Conservation (phyloP, 345 rosid species). For the Angophora floribunda region DNA sequence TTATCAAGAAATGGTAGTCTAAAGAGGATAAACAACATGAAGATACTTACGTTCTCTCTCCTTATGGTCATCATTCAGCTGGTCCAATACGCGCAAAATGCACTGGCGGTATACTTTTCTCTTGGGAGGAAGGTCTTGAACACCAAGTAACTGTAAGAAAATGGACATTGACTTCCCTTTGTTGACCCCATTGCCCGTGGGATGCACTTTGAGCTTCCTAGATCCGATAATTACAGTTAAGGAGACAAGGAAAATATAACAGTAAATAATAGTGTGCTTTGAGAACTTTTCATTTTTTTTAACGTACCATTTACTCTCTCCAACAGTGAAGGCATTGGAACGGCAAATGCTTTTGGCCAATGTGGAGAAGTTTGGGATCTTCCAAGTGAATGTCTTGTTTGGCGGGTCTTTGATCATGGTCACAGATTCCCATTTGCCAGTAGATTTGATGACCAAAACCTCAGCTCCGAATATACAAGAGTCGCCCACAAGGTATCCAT, state of each 20-base stretch:
- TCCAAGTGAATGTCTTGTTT: neutral
- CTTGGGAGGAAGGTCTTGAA: neutral
- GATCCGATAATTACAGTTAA: neutral
- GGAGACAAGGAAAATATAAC: neutral
- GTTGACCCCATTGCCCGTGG: neutral
- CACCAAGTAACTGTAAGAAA: neutral
- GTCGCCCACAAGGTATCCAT: neutral
- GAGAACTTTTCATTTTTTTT: neutral
- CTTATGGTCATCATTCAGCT: neutral
- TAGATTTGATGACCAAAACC: neutral
- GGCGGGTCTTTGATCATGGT: neutral
- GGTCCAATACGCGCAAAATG: neutral
- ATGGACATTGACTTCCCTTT: neutral
- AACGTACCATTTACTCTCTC: neutral
- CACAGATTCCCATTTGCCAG: neutral
- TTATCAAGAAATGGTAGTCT: neutral
- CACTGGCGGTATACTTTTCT: neutral
- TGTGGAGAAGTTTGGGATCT: neutral
- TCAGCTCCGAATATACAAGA: neutral
- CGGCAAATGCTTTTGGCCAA: no score
- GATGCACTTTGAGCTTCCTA: neutral
- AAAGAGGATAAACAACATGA: neutral
- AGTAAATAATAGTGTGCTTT: neutral
- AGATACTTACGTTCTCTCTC: neutral
- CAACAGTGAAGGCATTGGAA: neutral